Evolutionary conservation across 78 protist genomes (phyloP), one percentile per base, ranked within the genome.

Genomic region (slime mould (Dictyostelium discoideum)): DNA sequence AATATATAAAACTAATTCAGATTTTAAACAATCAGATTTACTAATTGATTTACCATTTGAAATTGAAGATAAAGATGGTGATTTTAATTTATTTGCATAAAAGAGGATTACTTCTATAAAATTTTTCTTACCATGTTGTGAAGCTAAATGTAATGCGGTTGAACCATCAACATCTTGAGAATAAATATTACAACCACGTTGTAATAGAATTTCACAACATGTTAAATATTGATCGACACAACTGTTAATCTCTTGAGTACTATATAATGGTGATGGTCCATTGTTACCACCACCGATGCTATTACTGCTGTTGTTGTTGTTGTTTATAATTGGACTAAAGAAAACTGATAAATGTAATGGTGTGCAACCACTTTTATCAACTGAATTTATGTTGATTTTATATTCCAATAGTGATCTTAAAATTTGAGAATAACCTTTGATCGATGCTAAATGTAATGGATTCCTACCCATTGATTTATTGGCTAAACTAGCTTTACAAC

Each of bases 71-170:
- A 74, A 46, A 77, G 80, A 82, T 16, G 85, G 74, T 37, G 81
- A n/a, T 85, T 82, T 90, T 2, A 54, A 16, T 82, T 82, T 76
- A 26, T 72, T 80, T 22, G 87, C 74, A 72, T 90, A 90, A 73
- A 82, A 80, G 10, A 82, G 74, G 14, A 90, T 44, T 5, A 90
- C 9, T 7, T 90, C 95, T 1, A 90, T 50, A 11, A 90, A 32
- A 54, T 90, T 90, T 39, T 44, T 80, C 26, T 92, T 92, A 14
- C 96, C 96, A n/a, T 92, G 93, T 32, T 80, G 16, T 5, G 89
- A 67, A 3, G 96, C 96, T 11, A 92, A 69, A 42, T 92, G 96
- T 3, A 92, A 7, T 3, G 96, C 78, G 4, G 96, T 92, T 76
- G 74, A 81, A 13, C 96, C 96, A 22, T 84, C 69, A 32, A 5